Base-by-base conservation (phyloP, 192 early-diverging fungal genomes). In the Kickxella alabastrina region DNA sequence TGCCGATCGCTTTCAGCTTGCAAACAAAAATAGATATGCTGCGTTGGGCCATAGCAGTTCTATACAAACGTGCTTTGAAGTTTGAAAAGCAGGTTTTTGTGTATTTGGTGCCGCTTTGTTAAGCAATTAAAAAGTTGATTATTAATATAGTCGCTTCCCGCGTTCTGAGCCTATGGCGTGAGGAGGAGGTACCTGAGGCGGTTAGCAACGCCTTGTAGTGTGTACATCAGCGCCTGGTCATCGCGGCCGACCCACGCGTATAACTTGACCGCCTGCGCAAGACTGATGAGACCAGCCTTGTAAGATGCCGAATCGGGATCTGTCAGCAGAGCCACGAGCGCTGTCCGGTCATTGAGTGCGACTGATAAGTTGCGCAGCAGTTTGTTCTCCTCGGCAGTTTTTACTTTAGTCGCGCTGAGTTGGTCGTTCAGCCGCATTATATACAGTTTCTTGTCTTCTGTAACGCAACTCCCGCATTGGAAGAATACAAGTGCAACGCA, bases 161-260 rank as follows among this genome's bases (percentile, higher is more conserved):
- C n/a, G n/a, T n/a, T n/a, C n/a, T n/a, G n/a, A n/a, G n/a, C n/a
- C n/a, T n/a, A n/a, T n/a, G n/a, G n/a, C n/a, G n/a, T n/a, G n/a
- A n/a, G n/a, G n/a, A 68, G 41, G 10, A 61, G 26, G 3, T 37
- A 31, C 15, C 52, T 52, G 2, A 72, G 53, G 1, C 68, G 52
- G 25, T 65, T 61, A 1, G 68, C 68, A 15, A 65, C 68, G 2
- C 27, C 3, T 40, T 72, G 68, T 8, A 72, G 39, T 10, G 50
- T 36, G 29, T 49, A 23, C 53, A 65, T 60, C 23, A 65, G 54
- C 10, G 29, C 23, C 45, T 57, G 54, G 42, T 65, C 61, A 24
- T 65, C 57, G 29, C 57, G 57, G 23, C 52, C 61, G 7, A 64
- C 56, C 68, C 68, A 72, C 15, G 57, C 62, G 27, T 72, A 65